phyloP scores from a whole-genome alignment of 805 yeast species.

The Ogataea zsoltii region DNA sequence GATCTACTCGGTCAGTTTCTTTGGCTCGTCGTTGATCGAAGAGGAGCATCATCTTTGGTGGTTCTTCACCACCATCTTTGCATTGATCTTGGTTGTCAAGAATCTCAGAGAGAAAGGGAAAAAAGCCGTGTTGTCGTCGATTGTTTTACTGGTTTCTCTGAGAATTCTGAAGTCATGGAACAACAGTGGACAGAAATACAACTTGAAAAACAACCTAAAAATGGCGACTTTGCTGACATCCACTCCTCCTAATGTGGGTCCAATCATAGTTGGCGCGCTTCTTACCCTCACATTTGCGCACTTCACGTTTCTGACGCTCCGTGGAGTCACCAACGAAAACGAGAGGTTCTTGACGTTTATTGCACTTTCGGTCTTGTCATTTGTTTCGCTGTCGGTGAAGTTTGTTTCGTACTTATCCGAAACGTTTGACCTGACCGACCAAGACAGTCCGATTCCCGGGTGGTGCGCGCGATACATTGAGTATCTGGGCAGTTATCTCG shows the following conservation, averaged over 20 bases:
- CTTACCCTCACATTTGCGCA: constrained; percentile 21
- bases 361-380: constrained; percentile 44
- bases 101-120: constrained; percentile 12
- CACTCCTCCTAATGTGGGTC: constrained; percentile 24
- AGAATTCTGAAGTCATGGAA: constrained; percentile 81
- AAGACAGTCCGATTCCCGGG: constrained; percentile 17
- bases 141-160: constrained; percentile 36
- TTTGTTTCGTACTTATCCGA: constrained; percentile 30
- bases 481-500: constrained; percentile 36
- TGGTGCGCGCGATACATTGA: constrained; percentile 25
- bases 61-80: constrained; percentile 55
- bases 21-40: constrained; percentile 89
- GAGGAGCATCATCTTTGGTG: constrained; percentile 98
- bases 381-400: constrained; percentile 28
- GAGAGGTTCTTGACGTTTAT: constrained; percentile 40
- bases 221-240: constrained; percentile 44
- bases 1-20: constrained; percentile 54
- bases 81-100: constrained; percentile 17
- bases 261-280: constrained; percentile 20
- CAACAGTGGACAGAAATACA: constrained; percentile 83
- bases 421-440: constrained; percentile 26
- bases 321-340: neutral
- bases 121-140: constrained; percentile 15
- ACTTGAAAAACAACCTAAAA: constrained; percentile 47
- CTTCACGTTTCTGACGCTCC: constrained; percentile 11